Conservation (phyloP, 2,329 filamentous ascomycete genomes). For the Sarocladium strictum region DNA sequence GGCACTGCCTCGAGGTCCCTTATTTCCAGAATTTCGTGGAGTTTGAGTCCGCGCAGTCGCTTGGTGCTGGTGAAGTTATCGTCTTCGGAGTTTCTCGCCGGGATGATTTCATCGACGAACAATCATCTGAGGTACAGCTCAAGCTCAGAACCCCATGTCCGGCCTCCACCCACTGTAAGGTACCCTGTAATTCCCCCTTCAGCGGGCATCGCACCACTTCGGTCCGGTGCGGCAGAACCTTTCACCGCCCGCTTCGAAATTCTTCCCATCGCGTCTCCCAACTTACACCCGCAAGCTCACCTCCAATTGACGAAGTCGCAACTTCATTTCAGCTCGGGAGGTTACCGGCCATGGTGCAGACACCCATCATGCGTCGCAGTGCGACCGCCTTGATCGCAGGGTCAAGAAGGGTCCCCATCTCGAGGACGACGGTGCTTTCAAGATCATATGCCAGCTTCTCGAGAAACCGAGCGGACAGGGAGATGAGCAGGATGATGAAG, state of each 20-base stretch:
- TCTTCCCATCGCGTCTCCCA: constrained; percentile 5
- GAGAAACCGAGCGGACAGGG: neutral
- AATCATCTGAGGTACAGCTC: neutral
- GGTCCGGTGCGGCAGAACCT: constrained; percentile 1
- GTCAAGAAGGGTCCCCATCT: neutral
- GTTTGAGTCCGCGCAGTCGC: too few species aligned
- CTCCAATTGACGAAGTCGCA: too few species aligned
- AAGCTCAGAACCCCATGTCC: neutral
- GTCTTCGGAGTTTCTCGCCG: neutral
- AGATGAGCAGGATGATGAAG: constrained; percentile 8
- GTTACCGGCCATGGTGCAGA: neutral
- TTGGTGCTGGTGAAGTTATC: neutral
- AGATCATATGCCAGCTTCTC: constrained; percentile 4
- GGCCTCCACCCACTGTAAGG: neutral
- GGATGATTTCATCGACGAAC: neutral
- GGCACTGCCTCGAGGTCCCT: too few species aligned
- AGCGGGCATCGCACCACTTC: neutral
- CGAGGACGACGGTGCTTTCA: neutral
- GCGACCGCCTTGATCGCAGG: constrained; percentile 3
- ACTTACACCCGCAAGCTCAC: neutral
- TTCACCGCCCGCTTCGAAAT: constrained; percentile 4
- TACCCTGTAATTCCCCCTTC: neutral
- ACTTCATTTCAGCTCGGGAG: too few species aligned
- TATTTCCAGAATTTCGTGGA: too few species aligned
- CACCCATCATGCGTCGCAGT: neutral